Evolutionary conservation across 176 grass and related monocot species (phyloP).

Genomic region (Coix lacrymajobi): DNA sequence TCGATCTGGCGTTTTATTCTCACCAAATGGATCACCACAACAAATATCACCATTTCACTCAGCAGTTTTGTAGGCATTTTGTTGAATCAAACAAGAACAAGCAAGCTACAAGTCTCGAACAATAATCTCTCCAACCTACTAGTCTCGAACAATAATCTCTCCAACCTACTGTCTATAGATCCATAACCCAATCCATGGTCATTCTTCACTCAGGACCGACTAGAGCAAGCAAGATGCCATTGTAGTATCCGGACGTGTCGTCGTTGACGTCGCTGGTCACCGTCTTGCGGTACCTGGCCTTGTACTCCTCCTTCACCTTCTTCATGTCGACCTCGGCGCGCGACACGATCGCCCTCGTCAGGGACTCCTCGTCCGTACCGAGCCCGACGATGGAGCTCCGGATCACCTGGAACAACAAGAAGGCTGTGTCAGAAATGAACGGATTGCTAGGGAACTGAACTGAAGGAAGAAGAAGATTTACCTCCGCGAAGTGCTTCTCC

Average conservation of each 20-base stretch:
- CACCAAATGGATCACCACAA: not conserved
- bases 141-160: not conserved
- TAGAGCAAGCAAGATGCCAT: conserved; percentile 58
- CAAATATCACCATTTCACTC: not conserved
- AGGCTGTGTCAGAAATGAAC: not conserved
- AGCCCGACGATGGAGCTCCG: conserved; percentile 62
- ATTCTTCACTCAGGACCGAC: conserved; percentile 49
- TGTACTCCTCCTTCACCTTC: conserved; percentile 80
- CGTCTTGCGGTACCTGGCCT: conserved; percentile 45
- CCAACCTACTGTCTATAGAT: not conserved
- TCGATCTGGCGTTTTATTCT: not conserved
- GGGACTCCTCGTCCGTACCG: conserved; percentile 69
- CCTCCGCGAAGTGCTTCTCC: conserved; percentile 86
- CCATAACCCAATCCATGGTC: not conserved
- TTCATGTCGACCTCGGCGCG: conserved; percentile 78
- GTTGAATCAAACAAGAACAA: not conserved
- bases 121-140: not conserved
- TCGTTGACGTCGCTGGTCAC: conserved; percentile 50
- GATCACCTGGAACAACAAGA: conserved; percentile 36
- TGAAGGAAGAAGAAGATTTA: not conserved
- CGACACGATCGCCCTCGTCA: conserved; percentile 61
- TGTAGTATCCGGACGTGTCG: conserved; percentile 72
- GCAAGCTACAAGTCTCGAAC: not conserved
- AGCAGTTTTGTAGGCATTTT: not conserved
- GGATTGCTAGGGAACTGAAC: not conserved